Evolutionary conservation across 345 rosid genomes (phyloP).

Genomic region (Gossypium thurberi): DNA sequence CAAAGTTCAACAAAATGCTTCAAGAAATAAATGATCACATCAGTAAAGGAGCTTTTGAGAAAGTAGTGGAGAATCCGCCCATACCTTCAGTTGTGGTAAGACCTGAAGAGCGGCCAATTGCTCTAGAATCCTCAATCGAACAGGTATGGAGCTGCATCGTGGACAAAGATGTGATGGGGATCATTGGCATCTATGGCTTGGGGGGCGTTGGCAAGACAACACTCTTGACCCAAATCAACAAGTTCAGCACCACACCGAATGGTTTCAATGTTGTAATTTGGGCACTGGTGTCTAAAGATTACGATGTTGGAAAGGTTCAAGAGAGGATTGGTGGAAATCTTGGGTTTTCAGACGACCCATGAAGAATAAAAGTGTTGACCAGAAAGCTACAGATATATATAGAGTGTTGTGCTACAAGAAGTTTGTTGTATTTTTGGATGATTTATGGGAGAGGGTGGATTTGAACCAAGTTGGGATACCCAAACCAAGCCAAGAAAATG

Average conservation of each 20-base stretch:
- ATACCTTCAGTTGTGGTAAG: not conserved
- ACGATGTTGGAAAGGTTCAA: not conserved
- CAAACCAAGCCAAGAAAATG: not conserved
- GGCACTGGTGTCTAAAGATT: not conserved
- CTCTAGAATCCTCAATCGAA: not conserved
- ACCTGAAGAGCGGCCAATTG: not conserved
- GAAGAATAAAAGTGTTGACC: not conserved
- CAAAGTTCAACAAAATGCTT: too few relatives aligned
- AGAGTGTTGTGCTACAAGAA: not conserved
- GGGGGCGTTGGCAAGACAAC: not conserved
- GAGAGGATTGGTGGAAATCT: not conserved
- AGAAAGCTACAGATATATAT: not conserved
- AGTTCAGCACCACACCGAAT: not conserved
- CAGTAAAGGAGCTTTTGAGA: not conserved
- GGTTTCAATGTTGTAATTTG: not conserved
- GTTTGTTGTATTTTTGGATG: not conserved
- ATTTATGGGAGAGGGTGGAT: not conserved
- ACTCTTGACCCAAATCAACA: not conserved
- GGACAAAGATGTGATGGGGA: not conserved
- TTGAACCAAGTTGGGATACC: not conserved
- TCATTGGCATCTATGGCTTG: not conserved
- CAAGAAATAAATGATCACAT: too few relatives aligned
- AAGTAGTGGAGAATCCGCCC: not conserved
- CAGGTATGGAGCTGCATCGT: not conserved
- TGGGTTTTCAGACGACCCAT: not conserved